Evolutionary conservation across 1,139 yeast genomes (phyloP).

Genomic region (Yamadazyma atlantica): DNA sequence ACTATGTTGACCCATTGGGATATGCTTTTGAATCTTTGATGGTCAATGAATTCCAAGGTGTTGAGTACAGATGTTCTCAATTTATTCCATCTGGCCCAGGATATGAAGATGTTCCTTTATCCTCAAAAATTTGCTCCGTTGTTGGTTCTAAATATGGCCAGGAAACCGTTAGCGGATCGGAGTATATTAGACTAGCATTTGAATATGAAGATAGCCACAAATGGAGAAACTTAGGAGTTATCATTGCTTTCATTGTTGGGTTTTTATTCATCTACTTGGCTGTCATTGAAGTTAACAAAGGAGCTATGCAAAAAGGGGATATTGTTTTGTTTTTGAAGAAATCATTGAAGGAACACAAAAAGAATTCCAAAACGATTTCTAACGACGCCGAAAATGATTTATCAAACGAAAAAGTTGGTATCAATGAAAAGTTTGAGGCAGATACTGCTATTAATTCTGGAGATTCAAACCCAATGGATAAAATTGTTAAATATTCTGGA

Average conservation of each 20-base stretch:
- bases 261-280: slow-evolving; percentile 56
- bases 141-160: slow-evolving; percentile 67
- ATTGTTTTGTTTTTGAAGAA: slow-evolving; percentile 60
- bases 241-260: slow-evolving; percentile 53
- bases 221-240: slow-evolving; percentile 86
- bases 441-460: neutral
- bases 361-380: slow-evolving; percentile 4
- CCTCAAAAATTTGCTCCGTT: slow-evolving; percentile 53
- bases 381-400: slow-evolving; percentile 10
- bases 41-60: slow-evolving; percentile 54
- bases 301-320: slow-evolving; percentile 84
- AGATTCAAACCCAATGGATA: neutral
- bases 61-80: slow-evolving; percentile 46
- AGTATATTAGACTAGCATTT: slow-evolving; percentile 48
- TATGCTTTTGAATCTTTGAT: slow-evolving; percentile 57
- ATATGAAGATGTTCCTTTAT: slow-evolving; percentile 34
- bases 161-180: slow-evolving; percentile 54
- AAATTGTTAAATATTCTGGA: neutral
- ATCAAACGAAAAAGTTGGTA: slow-evolving; percentile 15
- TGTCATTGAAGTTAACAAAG: slow-evolving; percentile 65
- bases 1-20: slow-evolving; percentile 55
- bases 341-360: slow-evolving; percentile 25
- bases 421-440: slow-evolving; percentile 12
- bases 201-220: slow-evolving; percentile 56
- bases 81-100: slow-evolving; percentile 53